phyloP scores from a whole-genome alignment of 1,284 basidiomycete genomes.

The Athelia sp. region DNA sequence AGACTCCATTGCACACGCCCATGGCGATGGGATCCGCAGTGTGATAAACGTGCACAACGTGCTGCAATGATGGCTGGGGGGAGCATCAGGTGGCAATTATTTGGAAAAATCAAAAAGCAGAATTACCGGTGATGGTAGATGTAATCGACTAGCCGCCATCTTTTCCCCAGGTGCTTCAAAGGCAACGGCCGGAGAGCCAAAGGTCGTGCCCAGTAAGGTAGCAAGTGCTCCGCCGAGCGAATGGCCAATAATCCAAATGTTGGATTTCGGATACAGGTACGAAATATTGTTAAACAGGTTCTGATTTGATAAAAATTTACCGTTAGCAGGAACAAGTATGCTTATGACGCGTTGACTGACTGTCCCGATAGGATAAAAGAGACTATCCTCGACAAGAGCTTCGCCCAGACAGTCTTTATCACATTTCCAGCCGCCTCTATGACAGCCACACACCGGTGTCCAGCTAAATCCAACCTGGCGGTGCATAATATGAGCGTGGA shows the following conservation, averaged over 20 bases:
- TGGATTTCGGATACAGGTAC: slow-evolving; percentile 88
- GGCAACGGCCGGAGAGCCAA: slow-evolving; percentile 71
- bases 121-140: no score
- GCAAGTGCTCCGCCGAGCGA: slow-evolving; percentile 39
- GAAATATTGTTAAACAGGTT: slow-evolving; percentile 93
- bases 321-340: no score
- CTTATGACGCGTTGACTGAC: no score
- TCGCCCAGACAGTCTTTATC: slow-evolving; percentile 79
- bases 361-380: slow-evolving; percentile 86
- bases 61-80: slow-evolving; percentile 44
- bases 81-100: no score
- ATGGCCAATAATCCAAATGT: slow-evolving; percentile 93
- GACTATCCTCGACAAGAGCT: slow-evolving; percentile 75
- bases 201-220: slow-evolving; percentile 77
- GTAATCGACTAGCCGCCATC: no score
- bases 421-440: slow-evolving; percentile 79
- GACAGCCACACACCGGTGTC: slow-evolving; percentile 93
- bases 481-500: background rate
- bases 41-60: no score
- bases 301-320: slow-evolving; percentile 33
- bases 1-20: slow-evolving; percentile 19
- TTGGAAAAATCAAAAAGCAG: no score
- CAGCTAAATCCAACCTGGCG: slow-evolving; percentile 78
- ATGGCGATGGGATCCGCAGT: background rate
- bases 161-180: no score